Conservation (phyloP, 495 filamentous ascomycete species). For the Clavariopsis aquatica region DNA sequence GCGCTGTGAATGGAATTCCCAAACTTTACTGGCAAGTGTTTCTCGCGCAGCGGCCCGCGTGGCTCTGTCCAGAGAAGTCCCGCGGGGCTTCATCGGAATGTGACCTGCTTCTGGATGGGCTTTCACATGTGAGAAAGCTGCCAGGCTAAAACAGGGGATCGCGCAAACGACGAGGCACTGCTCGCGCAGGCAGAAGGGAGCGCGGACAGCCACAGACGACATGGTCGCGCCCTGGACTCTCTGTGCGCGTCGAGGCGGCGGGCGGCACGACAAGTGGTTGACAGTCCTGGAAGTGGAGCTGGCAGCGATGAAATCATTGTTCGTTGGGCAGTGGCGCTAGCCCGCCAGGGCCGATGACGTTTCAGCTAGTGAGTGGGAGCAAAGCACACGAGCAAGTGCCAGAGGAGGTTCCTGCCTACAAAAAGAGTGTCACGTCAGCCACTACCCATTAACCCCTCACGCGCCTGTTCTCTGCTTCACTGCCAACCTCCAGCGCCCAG, state of each 20-base stretch:
- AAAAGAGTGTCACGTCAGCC: background rate
- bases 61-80: background rate
- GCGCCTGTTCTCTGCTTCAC: background rate
- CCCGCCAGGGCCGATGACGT: background rate
- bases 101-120: background rate
- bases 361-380: background rate
- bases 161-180: background rate
- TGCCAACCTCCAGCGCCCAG: conserved; percentile 8
- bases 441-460: background rate
- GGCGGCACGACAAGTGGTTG: background rate
- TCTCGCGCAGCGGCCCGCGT: background rate
- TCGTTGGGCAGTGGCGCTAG: conserved; percentile 19
- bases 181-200: background rate
- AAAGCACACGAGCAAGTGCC: conserved; percentile 27
- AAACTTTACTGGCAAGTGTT: background rate
- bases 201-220: background rate
- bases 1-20: background rate
- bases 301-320: conserved; percentile 11
- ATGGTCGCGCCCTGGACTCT: background rate
- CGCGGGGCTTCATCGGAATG: background rate
- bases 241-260: background rate
- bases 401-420: conserved; percentile 14
- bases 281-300: background rate
- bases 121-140: background rate
- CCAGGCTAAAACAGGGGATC: background rate